Evolutionary conservation across 2,329 filamentous ascomycete genomes (phyloP).

Genomic region (Sporothrix phasma): DNA sequence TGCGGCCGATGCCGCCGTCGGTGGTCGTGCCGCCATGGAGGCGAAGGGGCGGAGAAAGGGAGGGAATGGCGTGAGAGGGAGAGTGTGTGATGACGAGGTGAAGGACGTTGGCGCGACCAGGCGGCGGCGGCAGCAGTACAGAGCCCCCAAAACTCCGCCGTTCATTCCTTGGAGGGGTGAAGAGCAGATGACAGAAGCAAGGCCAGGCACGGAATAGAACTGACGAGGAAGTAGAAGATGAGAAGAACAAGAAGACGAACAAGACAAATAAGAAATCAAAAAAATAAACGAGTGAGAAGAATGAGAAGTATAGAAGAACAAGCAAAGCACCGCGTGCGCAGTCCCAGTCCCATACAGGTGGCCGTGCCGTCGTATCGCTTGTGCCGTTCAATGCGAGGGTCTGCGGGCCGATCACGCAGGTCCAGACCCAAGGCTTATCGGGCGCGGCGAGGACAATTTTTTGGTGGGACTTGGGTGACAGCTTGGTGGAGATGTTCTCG

Average conservation of each 20-base stretch:
- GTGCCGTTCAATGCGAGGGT: not conserved
- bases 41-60: not conserved
- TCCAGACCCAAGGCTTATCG: not conserved
- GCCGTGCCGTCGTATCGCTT: not conserved
- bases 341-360: not conserved
- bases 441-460: not conserved
- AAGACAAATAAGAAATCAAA: not conserved
- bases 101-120: not conserved
- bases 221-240: too few species aligned
- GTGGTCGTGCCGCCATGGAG: not conserved
- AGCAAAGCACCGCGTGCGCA: not conserved
- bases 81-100: not conserved
- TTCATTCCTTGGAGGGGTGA: not conserved
- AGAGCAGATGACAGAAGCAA: too few species aligned
- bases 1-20: not conserved
- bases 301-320: too few species aligned
- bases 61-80: not conserved
- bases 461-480: not conserved
- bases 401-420: slow-evolving; percentile 10
- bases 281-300: not conserved
- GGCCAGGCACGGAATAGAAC: too few species aligned
- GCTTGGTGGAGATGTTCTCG: not conserved
- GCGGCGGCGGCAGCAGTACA: slow-evolving; percentile 9
- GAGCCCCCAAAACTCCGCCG: not conserved
- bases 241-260: too few species aligned